Base-by-base conservation (phyloP, 768 basidiomycete species). In the Pulveroboletus sp. region DNA sequence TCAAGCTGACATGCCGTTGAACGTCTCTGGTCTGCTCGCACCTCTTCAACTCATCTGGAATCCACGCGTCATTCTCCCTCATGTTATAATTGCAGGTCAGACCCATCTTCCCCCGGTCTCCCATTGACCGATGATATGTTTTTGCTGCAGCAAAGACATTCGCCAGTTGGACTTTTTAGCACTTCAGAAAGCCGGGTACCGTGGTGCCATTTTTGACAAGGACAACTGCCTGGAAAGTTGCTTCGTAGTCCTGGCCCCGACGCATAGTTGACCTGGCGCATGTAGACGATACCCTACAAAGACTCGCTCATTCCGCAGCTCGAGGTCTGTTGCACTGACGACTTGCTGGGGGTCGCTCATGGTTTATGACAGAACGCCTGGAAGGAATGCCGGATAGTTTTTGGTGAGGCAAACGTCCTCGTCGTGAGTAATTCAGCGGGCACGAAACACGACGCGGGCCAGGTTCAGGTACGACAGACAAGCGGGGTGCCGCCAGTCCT, bases 351-450 rank as follows among this genome's bases (percentile, higher is more conserved):
- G n/a, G 39, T 37, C 12, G 46, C 33, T 53, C 15, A 52, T 47
- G 3, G 26, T 27, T 32, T 1, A 21, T 10, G 38, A n/a, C 57
- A 90, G 87, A 73, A 79, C 10, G 79, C 88, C 7, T 97, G 93
- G 93, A 64, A 72, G 27, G 76, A 82, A 57, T 87, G 92, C 45
- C 71, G 81, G 39, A 67, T 76, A 38, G 76, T 79, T 0, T 97
- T 98, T 58, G 89, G 89, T 0, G 75, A 82, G 24, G 77, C 76
- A 0, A 86, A 91, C 52, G 80, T 99, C 6, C 72, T 99, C 53
- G 81, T 98, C 40, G 94, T 98, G 31, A 92, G 89, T 67, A 99
- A 99, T 64, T 93, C 94, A 17, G 92, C 92, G 0, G 94, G 95
- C 2, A 88, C 90, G 24, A 77, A 73, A 49, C 76, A 83, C 49